phyloP scores from a whole-genome alignment of 2,329 filamentous ascomycete genomes.

The Endothia cerciana region DNA sequence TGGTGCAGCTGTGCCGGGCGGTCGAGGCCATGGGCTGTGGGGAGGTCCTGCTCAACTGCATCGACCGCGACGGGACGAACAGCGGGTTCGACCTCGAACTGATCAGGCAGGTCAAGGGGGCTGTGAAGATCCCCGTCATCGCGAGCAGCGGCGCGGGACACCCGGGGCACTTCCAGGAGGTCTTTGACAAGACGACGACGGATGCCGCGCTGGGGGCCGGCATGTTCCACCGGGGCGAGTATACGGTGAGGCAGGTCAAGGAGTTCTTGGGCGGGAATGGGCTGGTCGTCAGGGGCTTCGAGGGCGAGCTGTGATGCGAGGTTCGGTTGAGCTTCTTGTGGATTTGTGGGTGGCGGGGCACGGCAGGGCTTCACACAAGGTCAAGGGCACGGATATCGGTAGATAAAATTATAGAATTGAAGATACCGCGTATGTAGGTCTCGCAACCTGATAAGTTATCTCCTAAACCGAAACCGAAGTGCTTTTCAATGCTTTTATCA shows the following conservation, averaged over 20 bases:
- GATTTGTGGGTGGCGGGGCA: background rate
- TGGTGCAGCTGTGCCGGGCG: conserved; percentile 82
- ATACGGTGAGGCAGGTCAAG: conserved; percentile 93
- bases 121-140: conserved; percentile 90
- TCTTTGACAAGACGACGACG: conserved; percentile 82
- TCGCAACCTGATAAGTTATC: conserved; percentile 17
- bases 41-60: conserved; percentile 95
- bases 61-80: conserved; percentile 95
- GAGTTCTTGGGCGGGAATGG: conserved; percentile 73
- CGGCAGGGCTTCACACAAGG: background rate
- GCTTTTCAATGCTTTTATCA: background rate
- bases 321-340: background rate
- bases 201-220: conserved; percentile 94
- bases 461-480: conserved; percentile 1
- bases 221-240: conserved; percentile 97
- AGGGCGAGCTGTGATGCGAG: conserved; percentile 52
- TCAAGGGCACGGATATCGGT: conserved; percentile 3
- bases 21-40: conserved; percentile 96
- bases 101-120: conserved; percentile 83
- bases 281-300: conserved; percentile 78
- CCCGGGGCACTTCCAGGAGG: conserved; percentile 86
- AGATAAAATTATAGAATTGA: conserved; percentile 25
- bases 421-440: conserved; percentile 12
- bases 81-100: conserved; percentile 93
- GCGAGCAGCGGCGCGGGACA: conserved; percentile 90